These are phyloP conservation scores for Venturia asperata DNA, from an alignment of 2,329 filamentous ascomycete species.

Conservation along the genomic window DNA sequence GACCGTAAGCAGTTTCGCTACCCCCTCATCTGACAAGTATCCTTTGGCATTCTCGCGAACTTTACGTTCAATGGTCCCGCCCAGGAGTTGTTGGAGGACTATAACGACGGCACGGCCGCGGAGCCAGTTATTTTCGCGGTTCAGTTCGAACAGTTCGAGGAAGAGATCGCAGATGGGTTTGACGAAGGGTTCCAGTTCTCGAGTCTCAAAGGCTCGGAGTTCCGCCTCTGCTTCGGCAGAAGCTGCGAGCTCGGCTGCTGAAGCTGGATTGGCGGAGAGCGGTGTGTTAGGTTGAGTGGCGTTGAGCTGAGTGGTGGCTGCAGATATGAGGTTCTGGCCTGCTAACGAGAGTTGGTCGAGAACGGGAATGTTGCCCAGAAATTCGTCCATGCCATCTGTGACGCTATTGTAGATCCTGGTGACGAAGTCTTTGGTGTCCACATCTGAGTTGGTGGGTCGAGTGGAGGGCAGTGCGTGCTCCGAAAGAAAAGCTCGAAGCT, in stretches of 20 bases:
- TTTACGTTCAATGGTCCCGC: slow-evolving; percentile 92
- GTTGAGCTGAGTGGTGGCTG: slow-evolving; percentile 50
- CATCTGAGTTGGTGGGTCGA: slow-evolving; percentile 42
- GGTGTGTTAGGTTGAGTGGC: slow-evolving; percentile 40
- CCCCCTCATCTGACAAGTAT: slow-evolving; percentile 67
- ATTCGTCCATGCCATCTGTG: slow-evolving; percentile 95
- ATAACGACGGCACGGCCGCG: slow-evolving; percentile 92
- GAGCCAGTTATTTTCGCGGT: slow-evolving; percentile 94
- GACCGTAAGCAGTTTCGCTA: slow-evolving; percentile 67
- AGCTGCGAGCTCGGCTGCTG: slow-evolving; percentile 36
- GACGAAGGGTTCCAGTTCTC: slow-evolving; percentile 87
- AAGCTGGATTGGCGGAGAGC: slow-evolving; percentile 36
- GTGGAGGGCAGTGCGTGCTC: slow-evolving; percentile 65
- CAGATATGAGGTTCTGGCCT: slow-evolving; percentile 82
- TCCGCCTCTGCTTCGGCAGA: slow-evolving; percentile 78
- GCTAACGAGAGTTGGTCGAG: slow-evolving; percentile 89
- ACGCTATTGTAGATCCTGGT: slow-evolving; percentile 94
- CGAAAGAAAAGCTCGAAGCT: slow-evolving; percentile 85
- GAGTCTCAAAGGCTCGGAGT: slow-evolving; percentile 80
- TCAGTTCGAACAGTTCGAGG: slow-evolving; percentile 89
- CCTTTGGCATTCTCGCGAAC: slow-evolving; percentile 75
- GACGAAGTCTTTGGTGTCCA: slow-evolving; percentile 70
- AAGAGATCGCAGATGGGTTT: slow-evolving; percentile 98
- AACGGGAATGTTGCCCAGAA: slow-evolving; percentile 90
- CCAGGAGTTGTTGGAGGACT: slow-evolving; percentile 88